phyloP scores from a whole-genome alignment of 768 basidiomycete species.

The Podaxis rugospora region DNA sequence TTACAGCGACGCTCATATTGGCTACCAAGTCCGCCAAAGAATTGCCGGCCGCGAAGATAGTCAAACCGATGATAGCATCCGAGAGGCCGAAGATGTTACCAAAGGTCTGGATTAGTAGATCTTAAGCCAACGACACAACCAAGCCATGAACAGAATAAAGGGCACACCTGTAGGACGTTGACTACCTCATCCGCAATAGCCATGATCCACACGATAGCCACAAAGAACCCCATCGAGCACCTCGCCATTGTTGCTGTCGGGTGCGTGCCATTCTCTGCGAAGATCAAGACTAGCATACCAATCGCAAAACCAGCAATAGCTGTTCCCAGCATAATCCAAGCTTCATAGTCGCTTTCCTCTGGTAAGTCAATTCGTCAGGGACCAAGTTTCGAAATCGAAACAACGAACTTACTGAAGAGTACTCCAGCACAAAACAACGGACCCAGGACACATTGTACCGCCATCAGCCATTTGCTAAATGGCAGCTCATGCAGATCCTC shows the following conservation, averaged over 20 bases:
- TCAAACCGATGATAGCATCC: constrained; percentile 95
- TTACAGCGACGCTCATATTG: constrained; percentile 89
- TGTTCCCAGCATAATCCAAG: constrained; percentile 52
- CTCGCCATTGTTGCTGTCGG: constrained; percentile 59
- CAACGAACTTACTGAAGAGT: constrained; percentile 61
- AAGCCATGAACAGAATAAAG: neutral
- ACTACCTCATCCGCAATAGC: constrained; percentile 97
- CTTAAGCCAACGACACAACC: neutral
- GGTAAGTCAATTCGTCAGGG: constrained; percentile 6
- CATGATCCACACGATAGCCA: constrained; percentile 97
- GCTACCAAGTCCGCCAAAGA: constrained; percentile 96
- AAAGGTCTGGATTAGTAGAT: constrained; percentile 57
- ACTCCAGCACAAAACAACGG: constrained; percentile 74
- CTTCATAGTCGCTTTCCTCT: constrained; percentile 44
- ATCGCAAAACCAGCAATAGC: constrained; percentile 49
- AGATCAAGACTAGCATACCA: constrained; percentile 52
- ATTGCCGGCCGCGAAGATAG: constrained; percentile 95
- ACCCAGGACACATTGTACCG: constrained; percentile 76
- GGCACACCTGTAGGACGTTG: constrained; percentile 73
- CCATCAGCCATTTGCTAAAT: constrained; percentile 83
- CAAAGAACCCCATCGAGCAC: constrained; percentile 87
- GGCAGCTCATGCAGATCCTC: constrained; percentile 62
- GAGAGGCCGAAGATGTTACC: constrained; percentile 94
- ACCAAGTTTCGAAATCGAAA: neutral
- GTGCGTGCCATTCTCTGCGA: constrained; percentile 55